Base-by-base conservation (phyloP, 202 grass and related monocot genomes). In the Thinopyrum obtusiflorum region DNA sequence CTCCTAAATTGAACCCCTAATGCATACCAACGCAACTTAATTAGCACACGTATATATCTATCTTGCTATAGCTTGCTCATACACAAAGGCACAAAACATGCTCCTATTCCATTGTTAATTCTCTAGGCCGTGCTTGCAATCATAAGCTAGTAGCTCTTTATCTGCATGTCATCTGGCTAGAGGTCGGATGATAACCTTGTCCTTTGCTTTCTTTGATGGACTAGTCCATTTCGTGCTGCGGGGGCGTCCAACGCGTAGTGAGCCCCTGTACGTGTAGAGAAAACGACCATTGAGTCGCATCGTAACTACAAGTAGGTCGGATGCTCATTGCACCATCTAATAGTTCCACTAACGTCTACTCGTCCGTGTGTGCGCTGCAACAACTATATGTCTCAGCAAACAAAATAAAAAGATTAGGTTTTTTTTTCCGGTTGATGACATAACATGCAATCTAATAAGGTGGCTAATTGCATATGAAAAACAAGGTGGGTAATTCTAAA, bases 291-390 rank as follows among this genome's bases (percentile, higher is more conserved):
- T 10, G 61, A 69, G 47, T 31, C 65, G 37, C 80, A 68, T 80
- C 84, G 84, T 68, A 86, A 75, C 84, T 9, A 25, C 74, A 2
- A 73, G 78, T 72, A 47, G 20, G 84, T 61, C 82, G 67, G 26
- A 87, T 80, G 63, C 68, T 76, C 80, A 76, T 76, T 74, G 47
- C 84, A 69, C 49, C 47, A 76, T 80, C 35, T 40, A 80, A 80
- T 61, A 70, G 70, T 63, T 69, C 76, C 68, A 87, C 88, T 87
- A 74, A 53, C 68, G 11, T 73, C 81, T 59, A 79, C 57, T 84
- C 81, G 9, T 51, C 29, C 62, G 46, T 46, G 1, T 55, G 42
- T 65, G 35, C 0, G 20, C 4, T 4, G 77, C 33, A 35, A 35
- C 33, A 35, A 35, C 33, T 35, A 35, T 35, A 7, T 35, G 33